Evolutionary conservation across 164 flowering plant genomes (phyloP).

Genomic region (Chimonanthus praecox): DNA sequence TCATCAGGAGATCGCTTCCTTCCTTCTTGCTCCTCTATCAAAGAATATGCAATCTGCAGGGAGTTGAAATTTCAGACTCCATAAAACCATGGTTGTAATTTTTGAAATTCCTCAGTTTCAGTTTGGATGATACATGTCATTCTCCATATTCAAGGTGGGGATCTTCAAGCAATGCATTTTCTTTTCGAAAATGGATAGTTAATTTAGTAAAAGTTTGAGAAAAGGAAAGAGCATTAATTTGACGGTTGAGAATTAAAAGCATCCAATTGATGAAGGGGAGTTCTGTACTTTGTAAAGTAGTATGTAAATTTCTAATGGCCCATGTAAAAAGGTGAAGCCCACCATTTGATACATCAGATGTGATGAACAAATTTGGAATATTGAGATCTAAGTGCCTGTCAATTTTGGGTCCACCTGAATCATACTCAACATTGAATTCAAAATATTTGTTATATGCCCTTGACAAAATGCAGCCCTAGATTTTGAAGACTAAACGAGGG

Average conservation of each 20-base stretch:
- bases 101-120: background rate
- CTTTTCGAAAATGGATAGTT: background rate
- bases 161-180: background rate
- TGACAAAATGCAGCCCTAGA: too few relatives aligned
- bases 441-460: too few relatives aligned
- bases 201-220: background rate
- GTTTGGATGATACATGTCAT: background rate
- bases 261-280: background rate
- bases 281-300: too few relatives aligned
- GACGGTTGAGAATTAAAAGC: background rate
- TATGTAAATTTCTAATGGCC: too few relatives aligned
- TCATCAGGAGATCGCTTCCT: constrained; percentile 49
- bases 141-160: background rate
- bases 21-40: constrained; percentile 90
- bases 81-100: background rate
- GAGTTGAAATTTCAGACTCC: background rate
- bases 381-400: too few relatives aligned
- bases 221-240: background rate
- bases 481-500: too few relatives aligned
- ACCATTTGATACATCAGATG: too few relatives aligned
- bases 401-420: too few relatives aligned
- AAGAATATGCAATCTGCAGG: constrained; percentile 70
- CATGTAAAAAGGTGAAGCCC: too few relatives aligned
- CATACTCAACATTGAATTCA: too few relatives aligned
- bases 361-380: too few relatives aligned